phyloP scores from a whole-genome alignment of 805 yeast species.

The Candida khao-thaluensis region DNA sequence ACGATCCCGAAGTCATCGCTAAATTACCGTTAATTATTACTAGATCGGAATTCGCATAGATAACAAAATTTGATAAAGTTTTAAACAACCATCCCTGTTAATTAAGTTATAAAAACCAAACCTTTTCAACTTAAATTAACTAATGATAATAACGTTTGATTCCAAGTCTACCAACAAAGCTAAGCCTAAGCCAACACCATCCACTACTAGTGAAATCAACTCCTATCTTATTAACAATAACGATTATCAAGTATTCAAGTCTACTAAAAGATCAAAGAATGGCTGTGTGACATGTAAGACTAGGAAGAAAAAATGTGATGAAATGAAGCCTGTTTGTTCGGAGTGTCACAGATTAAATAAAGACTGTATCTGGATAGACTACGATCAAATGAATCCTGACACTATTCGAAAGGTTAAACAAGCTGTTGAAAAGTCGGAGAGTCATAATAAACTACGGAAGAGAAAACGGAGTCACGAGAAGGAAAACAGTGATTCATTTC shows the following conservation, averaged over 20 bases:
- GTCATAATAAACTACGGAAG: slow-evolving; percentile 40
- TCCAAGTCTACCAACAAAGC: slow-evolving; percentile 13
- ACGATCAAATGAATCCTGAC: slow-evolving; percentile 39
- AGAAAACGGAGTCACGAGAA: slow-evolving; percentile 21
- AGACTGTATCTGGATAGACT: slow-evolving; percentile 49
- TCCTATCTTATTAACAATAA: slow-evolving; percentile 1
- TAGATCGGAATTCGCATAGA: too few relatives aligned
- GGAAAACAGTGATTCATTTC: not conserved
- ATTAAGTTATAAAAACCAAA: too few relatives aligned
- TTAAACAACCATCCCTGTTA: too few relatives aligned
- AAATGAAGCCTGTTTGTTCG: slow-evolving; percentile 47
- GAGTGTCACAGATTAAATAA: slow-evolving; percentile 48
- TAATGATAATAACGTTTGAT: slow-evolving; percentile 23
- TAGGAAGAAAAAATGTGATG: slow-evolving; percentile 60
- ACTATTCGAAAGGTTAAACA: slow-evolving; percentile 35
- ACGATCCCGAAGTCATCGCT: too few relatives aligned
- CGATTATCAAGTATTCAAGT: slow-evolving; percentile 7
- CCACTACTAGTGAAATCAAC: not conserved
- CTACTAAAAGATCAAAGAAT: slow-evolving; percentile 34
- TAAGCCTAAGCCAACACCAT: not conserved
- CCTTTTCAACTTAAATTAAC: too few relatives aligned
- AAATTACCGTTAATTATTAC: too few relatives aligned
- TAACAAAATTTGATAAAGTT: too few relatives aligned
- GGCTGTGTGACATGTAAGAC: slow-evolving; percentile 71
- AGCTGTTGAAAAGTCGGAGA: slow-evolving; percentile 41